These are phyloP conservation scores for Neonectria magnoliae DNA, from an alignment of 2,329 filamentous ascomycete species.

Conservation along the genomic window DNA sequence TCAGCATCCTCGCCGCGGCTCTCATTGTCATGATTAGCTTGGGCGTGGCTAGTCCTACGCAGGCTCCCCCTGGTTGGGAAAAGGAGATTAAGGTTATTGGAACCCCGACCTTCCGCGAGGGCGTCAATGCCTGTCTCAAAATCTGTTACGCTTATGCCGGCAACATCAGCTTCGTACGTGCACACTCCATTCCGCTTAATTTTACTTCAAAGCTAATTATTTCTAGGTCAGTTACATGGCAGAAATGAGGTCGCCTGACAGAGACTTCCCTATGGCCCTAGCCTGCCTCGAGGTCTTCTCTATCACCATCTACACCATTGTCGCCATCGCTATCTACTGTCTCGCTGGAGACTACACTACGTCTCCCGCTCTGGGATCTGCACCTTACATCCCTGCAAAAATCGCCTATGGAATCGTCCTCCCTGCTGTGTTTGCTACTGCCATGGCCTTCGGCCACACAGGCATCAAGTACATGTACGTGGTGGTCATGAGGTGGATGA, in stretches of 20 bases:
- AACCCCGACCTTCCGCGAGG: conserved; percentile 39
- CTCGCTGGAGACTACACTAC: conserved; percentile 46
- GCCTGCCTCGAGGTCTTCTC: conserved; percentile 46
- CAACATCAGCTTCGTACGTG: conserved; percentile 43
- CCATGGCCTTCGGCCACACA: conserved; percentile 46
- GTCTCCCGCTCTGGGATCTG: conserved; percentile 48
- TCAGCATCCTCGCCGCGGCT: conserved; percentile 42
- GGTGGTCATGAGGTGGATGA: conserved; percentile 45
- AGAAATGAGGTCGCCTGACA: conserved; percentile 47
- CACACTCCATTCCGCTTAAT: too few relatives aligned
- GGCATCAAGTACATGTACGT: conserved; percentile 49
- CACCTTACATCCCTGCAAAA: conserved; percentile 45
- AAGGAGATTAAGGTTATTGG: conserved; percentile 37
- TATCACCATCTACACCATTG: conserved; percentile 46
- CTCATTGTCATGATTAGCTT: conserved; percentile 45
- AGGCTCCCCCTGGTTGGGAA: conserved; percentile 41
- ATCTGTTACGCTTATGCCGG: conserved; percentile 45
- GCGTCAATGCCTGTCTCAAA: conserved; percentile 41
- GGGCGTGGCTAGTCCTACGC: conserved; percentile 29
- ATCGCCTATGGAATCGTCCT: conserved; percentile 46
- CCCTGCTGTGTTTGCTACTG: conserved; percentile 45
- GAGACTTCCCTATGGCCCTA: conserved; percentile 46
- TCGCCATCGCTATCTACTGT: conserved; percentile 46
- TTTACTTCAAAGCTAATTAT: neutral
- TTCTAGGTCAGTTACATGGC: conserved; percentile 40